phyloP scores from a whole-genome alignment of 306 rosid genomes.

The Crataegus laevigata region DNA sequence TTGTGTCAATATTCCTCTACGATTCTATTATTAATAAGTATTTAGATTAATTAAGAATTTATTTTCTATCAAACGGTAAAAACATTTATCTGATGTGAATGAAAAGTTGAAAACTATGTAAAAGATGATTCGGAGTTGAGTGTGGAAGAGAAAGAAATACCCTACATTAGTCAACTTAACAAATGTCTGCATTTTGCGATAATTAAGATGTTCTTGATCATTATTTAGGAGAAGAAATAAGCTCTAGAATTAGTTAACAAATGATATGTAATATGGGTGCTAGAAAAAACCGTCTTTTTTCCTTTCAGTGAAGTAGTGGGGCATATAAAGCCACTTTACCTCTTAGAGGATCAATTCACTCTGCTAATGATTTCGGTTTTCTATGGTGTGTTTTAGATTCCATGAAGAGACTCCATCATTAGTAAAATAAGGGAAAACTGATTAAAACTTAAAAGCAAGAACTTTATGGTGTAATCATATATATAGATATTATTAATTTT shows the following conservation, averaged over 20 bases:
- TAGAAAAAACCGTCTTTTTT: constrained; percentile 6
- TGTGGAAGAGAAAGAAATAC: background rate
- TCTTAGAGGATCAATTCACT: constrained; percentile 37
- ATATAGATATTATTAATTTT: background rate
- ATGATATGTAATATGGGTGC: constrained; percentile 14
- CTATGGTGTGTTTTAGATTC: constrained; percentile 6
- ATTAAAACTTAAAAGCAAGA: background rate
- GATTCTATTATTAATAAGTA: background rate
- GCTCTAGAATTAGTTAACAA: constrained; percentile 6
- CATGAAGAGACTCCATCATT: background rate
- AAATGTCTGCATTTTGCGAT: background rate
- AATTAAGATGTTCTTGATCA: constrained; percentile 7
- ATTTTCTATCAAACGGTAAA: background rate
- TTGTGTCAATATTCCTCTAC: constrained; percentile 21
- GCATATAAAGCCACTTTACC: constrained; percentile 18
- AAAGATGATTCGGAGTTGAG: background rate
- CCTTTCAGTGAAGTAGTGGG: constrained; percentile 35
- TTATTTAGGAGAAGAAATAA: constrained; percentile 9
- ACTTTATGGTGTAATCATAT: background rate
- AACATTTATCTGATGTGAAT: background rate
- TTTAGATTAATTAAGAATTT: too few species aligned
- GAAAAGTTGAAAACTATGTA: background rate
- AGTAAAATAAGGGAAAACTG: background rate
- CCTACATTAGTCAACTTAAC: background rate
- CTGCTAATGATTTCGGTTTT: constrained; percentile 31